These are phyloP conservation scores for Leishmania braziliensis DNA, from an alignment of 208 protist genomes.

Conservation along the genomic window DNA sequence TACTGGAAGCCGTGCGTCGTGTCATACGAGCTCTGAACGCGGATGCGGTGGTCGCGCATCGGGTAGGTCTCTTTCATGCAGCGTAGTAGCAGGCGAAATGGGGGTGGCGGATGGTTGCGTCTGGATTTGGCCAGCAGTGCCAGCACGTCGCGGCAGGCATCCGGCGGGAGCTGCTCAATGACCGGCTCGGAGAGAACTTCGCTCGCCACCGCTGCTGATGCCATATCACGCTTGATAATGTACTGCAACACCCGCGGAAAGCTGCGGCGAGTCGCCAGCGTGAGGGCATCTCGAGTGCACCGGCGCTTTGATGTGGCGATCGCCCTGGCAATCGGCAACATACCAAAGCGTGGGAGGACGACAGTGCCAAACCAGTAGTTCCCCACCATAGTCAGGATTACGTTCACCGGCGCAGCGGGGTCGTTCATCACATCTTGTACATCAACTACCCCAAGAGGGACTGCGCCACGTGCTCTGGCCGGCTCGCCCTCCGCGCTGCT, in stretches of 20 bases:
- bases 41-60: conserved; percentile 48
- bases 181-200: conserved; percentile 65
- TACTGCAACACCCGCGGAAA: conserved; percentile 75
- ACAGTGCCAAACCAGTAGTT: conserved; percentile 82
- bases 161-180: conserved; percentile 59
- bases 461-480: neutral
- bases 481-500: neutral
- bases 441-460: neutral
- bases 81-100: conserved; percentile 34
- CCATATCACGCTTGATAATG: conserved; percentile 50
- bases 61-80: conserved; percentile 44
- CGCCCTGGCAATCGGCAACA: conserved; percentile 68
- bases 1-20: conserved; percentile 55
- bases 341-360: conserved; percentile 53
- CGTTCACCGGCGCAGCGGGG: conserved; percentile 33
- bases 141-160: conserved; percentile 45
- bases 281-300: conserved; percentile 55
- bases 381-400: conserved; percentile 51
- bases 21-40: conserved; percentile 52
- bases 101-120: conserved; percentile 8
- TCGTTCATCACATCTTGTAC: neutral
- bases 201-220: conserved; percentile 45
- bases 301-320: conserved; percentile 61
- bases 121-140: conserved; percentile 25
- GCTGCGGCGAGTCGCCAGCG: conserved; percentile 67